These are phyloP conservation scores for Adansonia gregorii DNA, from an alignment of 441 rosid species.

Conservation along the genomic window DNA sequence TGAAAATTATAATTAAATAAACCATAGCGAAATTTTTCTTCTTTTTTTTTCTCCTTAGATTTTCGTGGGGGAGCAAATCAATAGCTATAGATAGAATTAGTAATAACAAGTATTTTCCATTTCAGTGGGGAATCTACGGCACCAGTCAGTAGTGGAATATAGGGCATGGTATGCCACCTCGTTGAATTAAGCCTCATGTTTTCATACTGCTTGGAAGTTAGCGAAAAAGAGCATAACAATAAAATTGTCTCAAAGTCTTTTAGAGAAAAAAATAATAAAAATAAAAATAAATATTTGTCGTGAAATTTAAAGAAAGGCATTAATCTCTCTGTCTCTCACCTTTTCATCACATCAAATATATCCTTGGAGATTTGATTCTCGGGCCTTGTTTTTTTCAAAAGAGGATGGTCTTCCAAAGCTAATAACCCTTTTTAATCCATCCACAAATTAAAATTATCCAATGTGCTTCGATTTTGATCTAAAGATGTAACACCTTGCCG, in stretches of 20 bases:
- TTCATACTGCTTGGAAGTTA: conserved; percentile 25
- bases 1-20: neutral
- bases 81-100: neutral
- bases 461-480: conserved; percentile 29
- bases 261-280: neutral
- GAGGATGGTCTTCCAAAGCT: conserved; percentile 15
- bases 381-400: conserved; percentile 23
- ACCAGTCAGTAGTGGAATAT: neutral
- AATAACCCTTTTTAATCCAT: conserved; percentile 29
- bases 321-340: neutral
- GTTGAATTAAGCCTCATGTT: conserved; percentile 21
- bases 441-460: conserved; percentile 30
- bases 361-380: conserved; percentile 34
- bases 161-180: conserved; percentile 16
- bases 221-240: conserved; percentile 9
- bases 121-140: neutral
- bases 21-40: neutral
- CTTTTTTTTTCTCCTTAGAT: neutral
- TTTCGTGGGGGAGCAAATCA: neutral
- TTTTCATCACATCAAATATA: conserved; percentile 37
- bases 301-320: neutral
- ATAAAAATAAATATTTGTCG: neutral
- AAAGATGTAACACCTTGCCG: conserved; percentile 49
- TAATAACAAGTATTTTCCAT: neutral
- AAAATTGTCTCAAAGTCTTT: conserved; percentile 2